phyloP scores from a whole-genome alignment of 331 rosid genomes.

The Stylosanthes scabra region DNA sequence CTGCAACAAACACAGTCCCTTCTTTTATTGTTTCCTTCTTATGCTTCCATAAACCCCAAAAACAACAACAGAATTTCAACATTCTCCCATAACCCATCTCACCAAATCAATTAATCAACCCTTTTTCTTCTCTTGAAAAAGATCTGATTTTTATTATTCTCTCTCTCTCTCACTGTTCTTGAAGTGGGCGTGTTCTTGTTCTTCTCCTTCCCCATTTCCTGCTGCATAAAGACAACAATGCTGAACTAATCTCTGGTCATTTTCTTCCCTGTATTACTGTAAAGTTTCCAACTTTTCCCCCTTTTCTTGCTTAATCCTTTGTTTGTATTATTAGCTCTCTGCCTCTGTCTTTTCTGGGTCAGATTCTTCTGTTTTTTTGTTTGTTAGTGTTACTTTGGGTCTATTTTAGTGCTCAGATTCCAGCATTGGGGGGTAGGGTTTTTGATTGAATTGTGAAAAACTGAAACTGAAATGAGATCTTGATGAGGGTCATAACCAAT shows the following conservation, averaged over 20 bases:
- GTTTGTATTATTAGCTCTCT: background rate
- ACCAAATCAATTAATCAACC: background rate
- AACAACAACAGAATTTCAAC: conserved; percentile 4
- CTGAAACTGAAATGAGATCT: conserved; percentile 50
- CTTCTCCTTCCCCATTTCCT: background rate
- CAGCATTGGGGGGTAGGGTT: conserved; percentile 5
- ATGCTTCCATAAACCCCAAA: conserved; percentile 31
- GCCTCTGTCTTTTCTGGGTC: conserved; percentile 1
- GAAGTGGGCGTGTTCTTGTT: conserved; percentile 1
- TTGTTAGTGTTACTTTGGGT: no score
- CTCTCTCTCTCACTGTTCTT: background rate
- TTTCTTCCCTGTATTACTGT: conserved; percentile 21
- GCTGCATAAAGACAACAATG: conserved; percentile 20
- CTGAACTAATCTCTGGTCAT: conserved; percentile 27
- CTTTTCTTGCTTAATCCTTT: background rate
- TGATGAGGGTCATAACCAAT: conserved; percentile 53
- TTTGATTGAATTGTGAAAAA: conserved; percentile 34
- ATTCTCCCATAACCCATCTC: conserved; percentile 32
- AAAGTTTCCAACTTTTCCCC: conserved; percentile 26
- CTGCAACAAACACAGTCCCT: background rate
- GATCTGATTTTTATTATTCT: conserved; percentile 22
- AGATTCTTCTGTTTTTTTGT: background rate
- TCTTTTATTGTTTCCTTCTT: background rate
- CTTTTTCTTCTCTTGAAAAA: conserved; percentile 18
- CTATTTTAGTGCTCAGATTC: no score